Evolutionary conservation across 148 eudicot genomes (phyloP), one percentile per base, ranked within the genome.

Genomic region (Rheum nobile): DNA sequence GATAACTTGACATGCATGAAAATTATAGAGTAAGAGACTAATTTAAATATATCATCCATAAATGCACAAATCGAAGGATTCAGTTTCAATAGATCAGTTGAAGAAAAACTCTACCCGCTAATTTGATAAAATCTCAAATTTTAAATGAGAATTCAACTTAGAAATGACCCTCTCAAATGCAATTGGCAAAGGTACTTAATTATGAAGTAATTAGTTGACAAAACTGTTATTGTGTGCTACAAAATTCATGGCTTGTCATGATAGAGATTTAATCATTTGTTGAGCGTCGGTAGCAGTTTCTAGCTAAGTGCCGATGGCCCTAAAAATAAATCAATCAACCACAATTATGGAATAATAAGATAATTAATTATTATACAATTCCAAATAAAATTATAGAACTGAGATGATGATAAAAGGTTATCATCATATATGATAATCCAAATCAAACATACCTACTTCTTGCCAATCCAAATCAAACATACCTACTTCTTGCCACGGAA

Each of bases 181-280:
- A 0, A 41, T 41, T 3, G 2, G 8, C 14, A 50, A 19, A 26
- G 24, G 9, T 50, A 26, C 57, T n/a, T 50, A 41, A 41, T 6
- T 41, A 48, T 48, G 24, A 50, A 28, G 65, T 26, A 26, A 65
- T 65, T 65, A 65, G 70, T 17, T 14, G 39, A 65, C 70, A 65
- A 65, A 65, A 1, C 21, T 28, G 70, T 65, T 26, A 16, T 14
- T 63, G 69, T 63, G 32, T 31, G 39, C 9, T 31, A 65, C 70
- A 39, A 65, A 65, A 65, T 32, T 65, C 70, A 65, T 31, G 69
- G 69, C 69, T 63, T 63, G 69, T 63, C 32, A 17, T 65, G n/a
- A 65, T 21, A 13, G 8, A 65, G 32, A 65, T 31, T 31, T 32
- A 65, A 32, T 65, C 70, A 65, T 65, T 32, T 32, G 39, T 31